Conservation (phyloP, 805 yeast species). For the Saccharomycopsis oosterbeekiorum region DNA sequence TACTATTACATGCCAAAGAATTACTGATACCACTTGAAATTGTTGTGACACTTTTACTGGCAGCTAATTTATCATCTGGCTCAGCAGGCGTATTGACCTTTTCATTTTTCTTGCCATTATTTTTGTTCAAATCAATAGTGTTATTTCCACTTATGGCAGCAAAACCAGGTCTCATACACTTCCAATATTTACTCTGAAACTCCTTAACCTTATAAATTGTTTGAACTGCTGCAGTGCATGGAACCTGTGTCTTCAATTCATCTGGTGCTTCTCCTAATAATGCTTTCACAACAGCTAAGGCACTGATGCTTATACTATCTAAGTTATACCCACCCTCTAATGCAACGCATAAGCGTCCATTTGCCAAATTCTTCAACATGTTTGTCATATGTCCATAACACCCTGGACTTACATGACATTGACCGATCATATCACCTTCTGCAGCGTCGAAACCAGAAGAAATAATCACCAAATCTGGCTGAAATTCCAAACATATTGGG, state of each 20-base stretch:
- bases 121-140: constrained; percentile 2
- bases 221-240: constrained; percentile 67
- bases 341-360: constrained; percentile 80
- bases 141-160: constrained; percentile 21
- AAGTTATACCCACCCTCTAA: constrained; percentile 96
- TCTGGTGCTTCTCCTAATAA: constrained; percentile 95
- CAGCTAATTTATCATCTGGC: not conserved
- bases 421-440: constrained; percentile 94
- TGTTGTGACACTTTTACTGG: constrained; percentile 23
- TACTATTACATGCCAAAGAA: constrained; percentile 33
- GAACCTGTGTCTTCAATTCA: constrained; percentile 51
- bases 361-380: constrained; percentile 75
- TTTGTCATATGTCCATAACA: constrained; percentile 97
- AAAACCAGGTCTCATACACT: constrained; percentile 63
- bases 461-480: constrained; percentile 86
- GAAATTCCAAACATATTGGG: constrained; percentile 82
- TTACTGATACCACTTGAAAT: constrained; percentile 20
- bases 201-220: constrained; percentile 73
- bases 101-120: not conserved
- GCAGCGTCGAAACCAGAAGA: constrained; percentile 99
- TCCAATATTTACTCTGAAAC: constrained; percentile 82
- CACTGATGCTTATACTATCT: constrained; percentile 83
- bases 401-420: constrained; percentile 89
- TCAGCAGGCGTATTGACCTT: not conserved
- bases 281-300: constrained; percentile 84